phyloP scores from a whole-genome alignment of 257 asterid species.

The Agastache rugosa region DNA sequence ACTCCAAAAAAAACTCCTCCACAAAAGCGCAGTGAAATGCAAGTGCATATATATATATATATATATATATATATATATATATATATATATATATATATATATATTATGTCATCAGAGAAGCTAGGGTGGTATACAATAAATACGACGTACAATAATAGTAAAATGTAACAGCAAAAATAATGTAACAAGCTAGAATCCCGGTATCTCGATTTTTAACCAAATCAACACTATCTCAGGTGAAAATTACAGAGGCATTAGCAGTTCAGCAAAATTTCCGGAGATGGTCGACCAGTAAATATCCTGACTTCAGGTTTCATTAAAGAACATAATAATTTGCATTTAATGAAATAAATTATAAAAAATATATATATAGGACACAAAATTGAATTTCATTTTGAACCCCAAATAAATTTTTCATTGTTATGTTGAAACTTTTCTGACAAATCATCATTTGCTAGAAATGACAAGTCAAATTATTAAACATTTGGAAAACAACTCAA shows the following conservation, averaged over 20 bases:
- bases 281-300: conserved; percentile 21
- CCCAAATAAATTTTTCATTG: not conserved
- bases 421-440: not conserved
- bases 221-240: not conserved
- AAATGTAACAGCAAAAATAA: too few species aligned
- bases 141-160: too few species aligned
- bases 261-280: conserved; percentile 26
- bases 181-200: too few species aligned
- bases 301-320: not conserved
- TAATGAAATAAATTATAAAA: not conserved
- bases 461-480: not conserved
- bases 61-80: too few species aligned
- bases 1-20: too few species aligned
- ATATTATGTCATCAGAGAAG: too few species aligned
- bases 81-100: too few species aligned
- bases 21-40: too few species aligned
- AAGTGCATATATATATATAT: too few species aligned
- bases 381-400: not conserved
- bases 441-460: not conserved
- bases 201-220: not conserved
- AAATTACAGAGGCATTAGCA: not conserved
- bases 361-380: too few species aligned
- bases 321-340: not conserved
- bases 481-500: too few species aligned
- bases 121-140: too few species aligned